These are phyloP conservation scores for Cyclotella distinguenda DNA, from an alignment of 108 stramenopile genomes.

Conservation along the genomic window DNA sequence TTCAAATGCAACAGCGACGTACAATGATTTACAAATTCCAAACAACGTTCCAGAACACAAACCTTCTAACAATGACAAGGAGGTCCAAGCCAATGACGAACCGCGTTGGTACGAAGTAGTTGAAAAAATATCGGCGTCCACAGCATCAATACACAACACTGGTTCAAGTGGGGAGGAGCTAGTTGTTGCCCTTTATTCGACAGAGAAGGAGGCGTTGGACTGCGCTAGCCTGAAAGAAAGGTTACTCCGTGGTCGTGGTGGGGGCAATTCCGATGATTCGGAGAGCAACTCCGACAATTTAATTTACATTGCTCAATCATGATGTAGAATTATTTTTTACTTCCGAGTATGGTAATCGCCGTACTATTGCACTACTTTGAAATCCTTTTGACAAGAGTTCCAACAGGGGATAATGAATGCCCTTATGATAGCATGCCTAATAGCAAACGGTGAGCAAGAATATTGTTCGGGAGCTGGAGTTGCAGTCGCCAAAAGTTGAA, in stretches of 20 bases:
- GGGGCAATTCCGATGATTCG: not conserved
- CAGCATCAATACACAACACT: not conserved
- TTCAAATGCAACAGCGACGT: constrained; percentile 25
- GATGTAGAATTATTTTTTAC: too few relatives aligned
- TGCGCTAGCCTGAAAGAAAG: constrained; percentile 21
- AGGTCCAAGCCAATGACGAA: constrained; percentile 5
- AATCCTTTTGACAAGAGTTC: too few relatives aligned
- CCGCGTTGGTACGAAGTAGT: constrained; percentile 42
- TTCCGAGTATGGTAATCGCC: too few relatives aligned
- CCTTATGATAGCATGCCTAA: too few relatives aligned
- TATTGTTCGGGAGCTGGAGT: too few relatives aligned
- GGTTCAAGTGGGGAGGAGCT: constrained; percentile 5
- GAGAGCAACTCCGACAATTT: too few relatives aligned
- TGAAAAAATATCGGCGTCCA: not conserved
- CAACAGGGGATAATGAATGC: too few relatives aligned
- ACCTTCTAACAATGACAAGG: not conserved
- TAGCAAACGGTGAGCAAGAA: too few relatives aligned
- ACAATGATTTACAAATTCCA: not conserved
- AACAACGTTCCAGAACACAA: not conserved
- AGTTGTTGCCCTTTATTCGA: constrained; percentile 24
- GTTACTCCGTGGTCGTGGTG: not conserved
- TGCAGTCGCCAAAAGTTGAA: not conserved
- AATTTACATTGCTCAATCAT: too few relatives aligned
- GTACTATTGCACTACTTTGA: too few relatives aligned
- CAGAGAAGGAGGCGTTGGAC: constrained; percentile 28